These are phyloP conservation scores for Micractinium sp. DNA, from an alignment of 139 green algal genomes.

Conservation along the genomic window DNA sequence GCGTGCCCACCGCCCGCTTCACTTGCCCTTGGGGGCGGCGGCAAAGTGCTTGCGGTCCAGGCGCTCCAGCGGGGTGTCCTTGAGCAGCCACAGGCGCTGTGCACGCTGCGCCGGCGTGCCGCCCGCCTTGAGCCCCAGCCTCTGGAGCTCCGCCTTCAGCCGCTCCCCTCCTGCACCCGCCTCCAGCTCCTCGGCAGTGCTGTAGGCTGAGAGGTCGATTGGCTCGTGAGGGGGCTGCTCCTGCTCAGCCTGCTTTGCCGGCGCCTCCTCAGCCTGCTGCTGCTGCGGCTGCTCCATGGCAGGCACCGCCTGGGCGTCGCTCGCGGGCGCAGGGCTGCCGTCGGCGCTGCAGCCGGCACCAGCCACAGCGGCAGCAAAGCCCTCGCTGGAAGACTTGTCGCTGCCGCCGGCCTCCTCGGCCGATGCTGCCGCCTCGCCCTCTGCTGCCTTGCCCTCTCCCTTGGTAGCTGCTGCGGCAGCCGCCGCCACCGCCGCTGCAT, in stretches of 20 bases:
- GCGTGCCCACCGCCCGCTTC: too few relatives aligned
- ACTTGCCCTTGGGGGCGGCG: too few relatives aligned
- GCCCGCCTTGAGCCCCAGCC: conserved; percentile 71
- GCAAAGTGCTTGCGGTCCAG: conserved; percentile 53
- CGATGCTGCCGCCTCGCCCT: neutral
- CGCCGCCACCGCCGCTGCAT: neutral
- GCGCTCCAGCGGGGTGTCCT: conserved; percentile 45
- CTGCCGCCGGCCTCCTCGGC: neutral
- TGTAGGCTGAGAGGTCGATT: conserved; percentile 42
- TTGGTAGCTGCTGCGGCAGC: conserved; percentile 15
- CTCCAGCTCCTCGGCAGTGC: conserved; percentile 57
- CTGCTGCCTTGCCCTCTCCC: neutral
- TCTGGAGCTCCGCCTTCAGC: conserved; percentile 59
- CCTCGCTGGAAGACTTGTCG: conserved; percentile 14
- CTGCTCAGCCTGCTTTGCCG: neutral
- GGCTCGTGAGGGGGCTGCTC: neutral
- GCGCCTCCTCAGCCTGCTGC: neutral
- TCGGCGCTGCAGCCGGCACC: neutral
- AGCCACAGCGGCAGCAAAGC: neutral
- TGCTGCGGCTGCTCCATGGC: neutral
- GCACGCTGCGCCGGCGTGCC: conserved; percentile 69
- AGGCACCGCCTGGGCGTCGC: neutral
- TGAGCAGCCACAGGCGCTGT: conserved; percentile 67
- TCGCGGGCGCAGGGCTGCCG: neutral
- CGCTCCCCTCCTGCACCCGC: conserved; percentile 37